Percentiles rank a stretch among this genome's conserved stretches.
Evolutionary conservation across 2,329 filamentous ascomycete genomes (phyloP).

Genomic region (Pseudogymnoascus sp.): DNA sequence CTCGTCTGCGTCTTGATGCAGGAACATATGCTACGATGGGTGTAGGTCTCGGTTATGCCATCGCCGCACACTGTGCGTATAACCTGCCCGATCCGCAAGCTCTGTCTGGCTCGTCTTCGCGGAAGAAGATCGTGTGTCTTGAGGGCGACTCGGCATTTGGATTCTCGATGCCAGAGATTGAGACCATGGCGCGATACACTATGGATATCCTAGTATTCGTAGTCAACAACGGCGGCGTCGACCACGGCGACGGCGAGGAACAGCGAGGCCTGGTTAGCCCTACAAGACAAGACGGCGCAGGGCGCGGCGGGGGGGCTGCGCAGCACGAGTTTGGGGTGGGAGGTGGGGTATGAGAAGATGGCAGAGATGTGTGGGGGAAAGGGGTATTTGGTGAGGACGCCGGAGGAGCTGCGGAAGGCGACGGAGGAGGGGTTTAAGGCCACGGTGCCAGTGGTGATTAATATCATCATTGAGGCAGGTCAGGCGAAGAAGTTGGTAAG

Average conservation of each 20-base stretch:
- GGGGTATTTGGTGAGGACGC: slow-evolving; percentile 44
- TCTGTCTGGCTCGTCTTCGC: slow-evolving; percentile 21
- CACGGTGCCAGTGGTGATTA: slow-evolving; percentile 44
- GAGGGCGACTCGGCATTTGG: slow-evolving; percentile 52
- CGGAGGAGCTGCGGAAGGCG: slow-evolving; percentile 45
- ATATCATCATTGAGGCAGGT: slow-evolving; percentile 49
- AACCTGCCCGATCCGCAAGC: slow-evolving; percentile 37
- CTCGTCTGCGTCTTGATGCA: slow-evolving; percentile 49
- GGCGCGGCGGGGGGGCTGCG: slow-evolving; percentile 34
- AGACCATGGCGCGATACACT: slow-evolving; percentile 48
- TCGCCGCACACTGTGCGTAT: slow-evolving; percentile 50
- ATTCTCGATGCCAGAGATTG: slow-evolving; percentile 49
- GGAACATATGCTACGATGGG: slow-evolving; percentile 56
- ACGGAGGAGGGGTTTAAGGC: slow-evolving; percentile 44
- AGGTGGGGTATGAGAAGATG: slow-evolving; percentile 49
- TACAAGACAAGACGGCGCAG: slow-evolving; percentile 35
- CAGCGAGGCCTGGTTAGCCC: slow-evolving; percentile 37
- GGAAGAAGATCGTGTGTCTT: slow-evolving; percentile 49
- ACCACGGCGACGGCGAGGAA: slow-evolving; percentile 39
- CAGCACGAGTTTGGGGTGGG: slow-evolving; percentile 45
- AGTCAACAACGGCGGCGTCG: slow-evolving; percentile 48
- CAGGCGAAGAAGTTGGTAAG: slow-evolving; percentile 35
- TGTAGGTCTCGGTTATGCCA: slow-evolving; percentile 49
- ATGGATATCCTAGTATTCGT: slow-evolving; percentile 51
- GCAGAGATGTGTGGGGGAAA: slow-evolving; percentile 48